These are phyloP conservation scores for Spathaspora hagerdaliae DNA, from an alignment of 805 yeast genomes.

Conservation along the genomic window DNA sequence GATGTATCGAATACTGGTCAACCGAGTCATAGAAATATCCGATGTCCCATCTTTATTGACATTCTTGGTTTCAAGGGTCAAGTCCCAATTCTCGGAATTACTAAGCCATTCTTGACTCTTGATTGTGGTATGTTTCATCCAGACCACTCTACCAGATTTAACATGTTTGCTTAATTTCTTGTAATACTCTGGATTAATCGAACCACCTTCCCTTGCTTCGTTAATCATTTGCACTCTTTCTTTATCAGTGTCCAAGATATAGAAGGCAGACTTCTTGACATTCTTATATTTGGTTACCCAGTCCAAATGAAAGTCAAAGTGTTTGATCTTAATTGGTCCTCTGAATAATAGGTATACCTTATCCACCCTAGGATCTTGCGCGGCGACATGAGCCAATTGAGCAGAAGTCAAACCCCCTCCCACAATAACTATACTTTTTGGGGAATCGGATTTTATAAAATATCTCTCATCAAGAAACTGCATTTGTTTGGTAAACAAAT, in stretches of 20 bases:
- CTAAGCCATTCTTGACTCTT: slow-evolving; percentile 21
- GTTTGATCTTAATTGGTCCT: slow-evolving; percentile 38
- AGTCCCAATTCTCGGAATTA: slow-evolving; percentile 20
- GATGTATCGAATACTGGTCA: slow-evolving; percentile 26
- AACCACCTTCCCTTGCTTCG: slow-evolving; percentile 44
- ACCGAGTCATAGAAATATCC: not conserved
- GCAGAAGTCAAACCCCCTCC: slow-evolving; percentile 48
- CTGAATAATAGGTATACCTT: slow-evolving; percentile 32
- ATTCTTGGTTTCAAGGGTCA: slow-evolving; percentile 6
- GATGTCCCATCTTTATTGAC: not conserved
- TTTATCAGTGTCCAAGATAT: slow-evolving; percentile 39
- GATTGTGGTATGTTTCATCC: slow-evolving; percentile 26
- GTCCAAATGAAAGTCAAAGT: slow-evolving; percentile 45
- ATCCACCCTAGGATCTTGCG: slow-evolving; percentile 21
- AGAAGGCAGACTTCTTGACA: slow-evolving; percentile 40
- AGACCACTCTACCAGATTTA: slow-evolving; percentile 24
- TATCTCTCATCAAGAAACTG: slow-evolving; percentile 13
- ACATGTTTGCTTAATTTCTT: slow-evolving; percentile 25
- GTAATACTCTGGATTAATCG: slow-evolving; percentile 42
- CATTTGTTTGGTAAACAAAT: slow-evolving; percentile 23
- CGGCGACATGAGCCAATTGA: slow-evolving; percentile 38
- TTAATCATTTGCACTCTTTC: slow-evolving; percentile 38
- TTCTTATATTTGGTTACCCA: slow-evolving; percentile 50
- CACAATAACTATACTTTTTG: slow-evolving; percentile 29
- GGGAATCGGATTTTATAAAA: slow-evolving; percentile 1